Conservation (phyloP, 2,329 filamentous ascomycete species). For the Seiridium cupressi region DNA sequence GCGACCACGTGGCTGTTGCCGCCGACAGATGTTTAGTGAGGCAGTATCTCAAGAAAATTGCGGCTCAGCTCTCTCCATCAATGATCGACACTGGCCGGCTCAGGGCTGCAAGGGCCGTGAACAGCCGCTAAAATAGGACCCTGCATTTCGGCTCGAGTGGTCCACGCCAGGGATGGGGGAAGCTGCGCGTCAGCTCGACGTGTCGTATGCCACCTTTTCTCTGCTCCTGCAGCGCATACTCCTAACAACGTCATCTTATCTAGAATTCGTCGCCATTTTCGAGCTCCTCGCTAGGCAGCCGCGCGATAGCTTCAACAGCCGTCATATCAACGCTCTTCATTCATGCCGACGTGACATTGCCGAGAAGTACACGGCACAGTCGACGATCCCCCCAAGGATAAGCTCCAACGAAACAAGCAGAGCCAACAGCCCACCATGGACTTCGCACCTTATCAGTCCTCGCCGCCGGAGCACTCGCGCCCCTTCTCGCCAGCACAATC, state of each 20-base stretch:
- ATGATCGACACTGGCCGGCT: not conserved
- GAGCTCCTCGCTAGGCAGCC: not conserved
- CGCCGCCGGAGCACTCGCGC: conserved; percentile 79
- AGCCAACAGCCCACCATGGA: conserved; percentile 58
- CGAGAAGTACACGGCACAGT: not conserved
- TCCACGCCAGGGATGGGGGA: not conserved
- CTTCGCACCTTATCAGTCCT: conserved; percentile 96
- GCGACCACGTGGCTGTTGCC: too few species aligned
- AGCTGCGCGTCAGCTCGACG: not conserved
- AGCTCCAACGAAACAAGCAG: not conserved
- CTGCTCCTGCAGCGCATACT: not conserved
- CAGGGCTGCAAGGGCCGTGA: not conserved
- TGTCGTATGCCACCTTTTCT: not conserved
- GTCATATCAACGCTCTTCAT: not conserved
- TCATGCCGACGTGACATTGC: not conserved
- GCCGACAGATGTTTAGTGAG: too few species aligned
- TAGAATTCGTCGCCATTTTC: not conserved
- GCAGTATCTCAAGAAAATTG: too few species aligned
- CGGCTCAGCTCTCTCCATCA: too few species aligned
- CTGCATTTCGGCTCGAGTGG: conserved; percentile 8
- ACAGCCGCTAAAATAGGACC: conserved; percentile 9
- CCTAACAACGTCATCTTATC: not conserved
- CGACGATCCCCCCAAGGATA: not conserved
- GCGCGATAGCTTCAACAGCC: not conserved
- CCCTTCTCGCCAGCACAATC: conserved; percentile 66